These are phyloP conservation scores for Trichoderma asperellum DNA, from an alignment of 2,329 filamentous ascomycete species.

Conservation along the genomic window DNA sequence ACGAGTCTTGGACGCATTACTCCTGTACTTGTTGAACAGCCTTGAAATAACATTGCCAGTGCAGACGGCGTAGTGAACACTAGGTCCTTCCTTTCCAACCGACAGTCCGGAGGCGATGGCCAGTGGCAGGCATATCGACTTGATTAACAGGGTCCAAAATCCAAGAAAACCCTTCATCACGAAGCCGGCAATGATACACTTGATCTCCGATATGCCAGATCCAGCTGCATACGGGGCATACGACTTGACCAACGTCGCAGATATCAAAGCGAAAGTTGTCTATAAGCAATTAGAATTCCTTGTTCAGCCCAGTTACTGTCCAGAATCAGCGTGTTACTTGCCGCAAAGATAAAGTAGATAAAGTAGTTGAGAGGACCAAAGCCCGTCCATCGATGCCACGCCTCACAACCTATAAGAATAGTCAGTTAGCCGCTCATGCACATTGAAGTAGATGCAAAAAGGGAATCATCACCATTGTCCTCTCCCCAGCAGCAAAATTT, in stretches of 20 bases:
- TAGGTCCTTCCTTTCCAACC: slow-evolving; percentile 95
- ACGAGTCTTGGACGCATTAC: slow-evolving; percentile 89
- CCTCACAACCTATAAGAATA: slow-evolving; percentile 67
- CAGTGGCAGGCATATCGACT: slow-evolving; percentile 86
- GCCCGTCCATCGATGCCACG: slow-evolving; percentile 89
- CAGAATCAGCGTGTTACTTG: slow-evolving; percentile 43
- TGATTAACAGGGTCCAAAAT: slow-evolving; percentile 89
- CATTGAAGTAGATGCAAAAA: neutral
- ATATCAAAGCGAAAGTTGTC: slow-evolving; percentile 78
- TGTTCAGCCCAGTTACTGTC: neutral
- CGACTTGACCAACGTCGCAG: slow-evolving; percentile 82
- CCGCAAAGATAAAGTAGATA: slow-evolving; percentile 84
- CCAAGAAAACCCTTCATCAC: slow-evolving; percentile 99
- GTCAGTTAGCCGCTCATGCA: slow-evolving; percentile 29
- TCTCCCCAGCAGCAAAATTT: slow-evolving; percentile 98
- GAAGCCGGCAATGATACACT: slow-evolving; percentile 97
- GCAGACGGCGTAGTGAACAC: slow-evolving; percentile 98
- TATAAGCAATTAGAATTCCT: slow-evolving; percentile 41
- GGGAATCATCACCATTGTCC: slow-evolving; percentile 66
- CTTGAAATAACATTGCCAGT: slow-evolving; percentile 95
- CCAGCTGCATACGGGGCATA: slow-evolving; percentile 97
- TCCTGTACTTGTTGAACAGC: slow-evolving; percentile 88
- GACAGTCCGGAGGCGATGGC: slow-evolving; percentile 93
- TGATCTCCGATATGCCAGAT: slow-evolving; percentile 97
- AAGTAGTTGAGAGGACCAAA: slow-evolving; percentile 81